Percentiles rank a stretch among this genome's conserved stretches.
Evolutionary conservation across 306 rosid species (phyloP).

Genomic region (Lathyrus aphaca): DNA sequence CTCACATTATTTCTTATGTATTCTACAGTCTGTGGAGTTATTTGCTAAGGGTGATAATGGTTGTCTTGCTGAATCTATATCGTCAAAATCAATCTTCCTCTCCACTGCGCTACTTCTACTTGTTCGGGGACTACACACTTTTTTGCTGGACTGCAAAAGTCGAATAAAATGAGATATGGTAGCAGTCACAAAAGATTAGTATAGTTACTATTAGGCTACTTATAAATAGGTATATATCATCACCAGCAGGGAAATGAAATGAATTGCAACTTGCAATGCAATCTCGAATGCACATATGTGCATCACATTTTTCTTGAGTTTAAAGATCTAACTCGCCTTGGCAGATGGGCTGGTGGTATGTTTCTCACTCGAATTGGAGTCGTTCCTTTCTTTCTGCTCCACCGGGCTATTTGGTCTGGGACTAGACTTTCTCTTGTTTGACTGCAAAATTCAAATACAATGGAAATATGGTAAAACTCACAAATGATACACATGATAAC

Average conservation of each 20-base stretch:
- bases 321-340: constrained; percentile 50
- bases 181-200: background rate
- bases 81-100: constrained; percentile 66
- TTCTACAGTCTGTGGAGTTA: constrained; percentile 73
- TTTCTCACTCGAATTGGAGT: constrained; percentile 61
- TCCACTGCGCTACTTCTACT: constrained; percentile 59
- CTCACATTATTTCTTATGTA: constrained; percentile 50
- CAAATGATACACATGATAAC: constrained; percentile 18
- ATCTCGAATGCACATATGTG: background rate
- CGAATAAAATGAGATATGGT: constrained; percentile 14
- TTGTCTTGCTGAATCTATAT: constrained; percentile 56
- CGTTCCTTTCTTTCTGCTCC: constrained; percentile 62
- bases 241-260: background rate
- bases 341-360: constrained; percentile 64
- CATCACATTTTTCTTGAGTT: constrained; percentile 16
- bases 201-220: constrained; percentile 16
- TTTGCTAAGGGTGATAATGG: constrained; percentile 78
- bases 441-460: constrained; percentile 53
- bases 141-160: constrained; percentile 80
- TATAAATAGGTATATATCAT: background rate
- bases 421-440: constrained; percentile 82
- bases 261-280: constrained; percentile 12
- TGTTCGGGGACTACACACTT: constrained; percentile 63
- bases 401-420: constrained; percentile 55
- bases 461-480: constrained; percentile 6